Evolutionary conservation across 176 grass and related monocot genomes (phyloP), one percentile per base, ranked within the genome.

Genomic region (Tuctoria greenei): DNA sequence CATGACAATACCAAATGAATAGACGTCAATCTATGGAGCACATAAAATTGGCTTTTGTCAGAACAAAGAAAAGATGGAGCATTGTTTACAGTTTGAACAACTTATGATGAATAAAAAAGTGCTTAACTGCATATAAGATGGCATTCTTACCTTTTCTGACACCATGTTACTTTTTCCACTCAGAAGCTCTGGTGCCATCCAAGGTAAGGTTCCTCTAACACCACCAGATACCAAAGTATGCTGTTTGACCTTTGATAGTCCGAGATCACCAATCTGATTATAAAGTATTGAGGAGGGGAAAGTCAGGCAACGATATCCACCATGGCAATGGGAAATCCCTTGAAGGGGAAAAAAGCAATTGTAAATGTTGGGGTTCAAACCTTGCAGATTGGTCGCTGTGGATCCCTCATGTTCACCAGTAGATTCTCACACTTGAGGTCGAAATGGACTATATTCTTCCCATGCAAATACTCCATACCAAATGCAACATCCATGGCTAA

Each of bases 401-500:
- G 79, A 82, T 99, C 95, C 66, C 91, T 82, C 95, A 99, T 99
- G 73, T 99, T 99, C 67, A 99, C 95, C 41, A 99, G 74, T 83
- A 95, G 86, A 66, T 99, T 99, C 26, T 95, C 95, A 59, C 95
- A 99, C 75, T 99, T 99, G 3, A 99, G 87, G 87, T 99, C 95
- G 24, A 99, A 99, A 86, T 99, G 95, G 51, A 99, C 95, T 44
- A 95, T 99, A 75, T 99, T 95, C 77, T 92, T 99, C 45, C 80
- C 79, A 18, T 99, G 95, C 84, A 99, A 87, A 93, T 99, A 99
- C 79, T 99, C 95, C 95, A 99, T 99, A 50, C 95, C 95, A 82
- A 95, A 99, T 76, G 95, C 95, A 72, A 86, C 84, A 86, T 92
- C 95, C 95, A 95, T 99, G 11, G 95, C 87, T 81, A 99, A 86